Base-by-base conservation (phyloP, 352 stramenopile species). In the Ochromonadaceae sp. region DNA sequence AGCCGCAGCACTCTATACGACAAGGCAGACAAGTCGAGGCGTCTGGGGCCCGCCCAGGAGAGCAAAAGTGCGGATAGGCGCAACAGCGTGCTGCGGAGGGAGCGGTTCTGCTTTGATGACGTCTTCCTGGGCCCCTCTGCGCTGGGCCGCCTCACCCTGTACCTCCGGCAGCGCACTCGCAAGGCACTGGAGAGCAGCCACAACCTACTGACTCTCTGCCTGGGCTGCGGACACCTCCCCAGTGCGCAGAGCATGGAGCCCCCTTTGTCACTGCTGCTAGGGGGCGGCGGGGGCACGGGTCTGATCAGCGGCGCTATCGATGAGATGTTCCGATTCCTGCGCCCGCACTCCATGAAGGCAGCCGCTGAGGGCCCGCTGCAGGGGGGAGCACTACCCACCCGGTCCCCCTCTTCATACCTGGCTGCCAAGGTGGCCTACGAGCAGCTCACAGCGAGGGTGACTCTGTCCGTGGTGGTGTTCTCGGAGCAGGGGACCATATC, bases 91-190 rank as follows among this genome's bases (percentile, higher is more conserved):
- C 25, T 61, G 4, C 52, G 52, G 32, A 35, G 52, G 34, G 52
- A 61, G 35, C 9, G 52, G 4, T 61, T 49, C 35, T 47, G 17
- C 10, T 61, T 61, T 47, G 52, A 61, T 53, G 2, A 43, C 5
- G 32, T 61, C 34, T 61, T 34, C 12, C 20, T 30, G 10, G 52
- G 52, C 20, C 10, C 2, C 22, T 3, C 12, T 12, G 52, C 30
- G 5, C 34, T 22, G 10, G 5, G 4, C 22, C 9, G 25, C 5
- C 35, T 61, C n/a, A 25, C 20, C 3, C 36, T 9, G 22, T 61
- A 52, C 10, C 20, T 49, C 4, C 30, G 30, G 17, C 17, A 61
- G 10, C 52, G 34, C 34, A 53, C 52, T 22, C 9, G 22, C 15
- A 3, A 15, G 30, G 10, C 52, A 30, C 35, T 61, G 22, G 5